Conservation (phyloP, 768 basidiomycete species). For the Agaricus sinodeliciosus region DNA sequence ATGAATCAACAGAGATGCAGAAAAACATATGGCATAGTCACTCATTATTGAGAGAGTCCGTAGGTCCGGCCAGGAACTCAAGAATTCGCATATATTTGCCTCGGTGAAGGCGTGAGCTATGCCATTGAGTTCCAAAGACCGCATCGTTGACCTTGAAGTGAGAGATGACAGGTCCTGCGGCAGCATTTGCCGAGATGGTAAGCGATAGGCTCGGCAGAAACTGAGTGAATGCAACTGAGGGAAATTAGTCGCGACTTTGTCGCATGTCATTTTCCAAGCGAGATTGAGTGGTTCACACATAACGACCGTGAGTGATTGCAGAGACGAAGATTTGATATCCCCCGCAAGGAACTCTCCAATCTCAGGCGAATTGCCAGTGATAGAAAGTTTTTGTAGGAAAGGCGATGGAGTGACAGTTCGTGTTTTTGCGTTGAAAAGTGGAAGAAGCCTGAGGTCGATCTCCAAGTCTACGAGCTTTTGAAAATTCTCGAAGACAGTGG, state of each 20-base stretch:
- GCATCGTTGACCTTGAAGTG: neutral
- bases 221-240: neutral
- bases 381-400: neutral
- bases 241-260: neutral
- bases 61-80: conserved; percentile 1
- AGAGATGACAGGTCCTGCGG: conserved; percentile 3
- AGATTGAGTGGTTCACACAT: neutral
- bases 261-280: neutral
- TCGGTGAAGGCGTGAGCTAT: conserved; percentile 4
- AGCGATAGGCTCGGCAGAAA: neutral
- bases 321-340: neutral
- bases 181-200: neutral
- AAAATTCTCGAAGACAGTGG: neutral
- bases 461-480: conserved; percentile 1
- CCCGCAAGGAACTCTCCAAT: neutral
- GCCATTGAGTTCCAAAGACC: neutral
- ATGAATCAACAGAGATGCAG: neutral
- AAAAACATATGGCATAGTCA: conserved; percentile 1
- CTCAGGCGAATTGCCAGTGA: neutral
- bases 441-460: conserved; percentile 5
- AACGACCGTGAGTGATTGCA: neutral
- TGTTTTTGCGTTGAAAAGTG: neutral
- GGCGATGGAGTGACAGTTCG: neutral
- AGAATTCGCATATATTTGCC: neutral
- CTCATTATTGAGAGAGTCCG: conserved; percentile 1